Percentiles rank a stretch among this genome's conserved stretches.
phyloP scores from a whole-genome alignment of 169 alveolate species.

The Plasmodium malariae region DNA sequence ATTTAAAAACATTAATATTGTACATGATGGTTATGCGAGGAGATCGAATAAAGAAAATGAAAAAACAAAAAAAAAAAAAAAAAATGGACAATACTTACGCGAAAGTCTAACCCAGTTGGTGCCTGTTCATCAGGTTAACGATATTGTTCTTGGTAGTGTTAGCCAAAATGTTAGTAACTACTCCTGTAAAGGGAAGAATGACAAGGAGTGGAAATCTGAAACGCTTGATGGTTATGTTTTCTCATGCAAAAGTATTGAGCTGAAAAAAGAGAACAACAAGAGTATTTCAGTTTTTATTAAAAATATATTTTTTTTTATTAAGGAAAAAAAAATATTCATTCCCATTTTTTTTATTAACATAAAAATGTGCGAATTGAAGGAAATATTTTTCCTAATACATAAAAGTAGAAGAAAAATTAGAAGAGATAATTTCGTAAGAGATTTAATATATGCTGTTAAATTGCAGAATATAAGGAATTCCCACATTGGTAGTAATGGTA shows the following conservation, averaged over 20 bases:
- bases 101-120: too few species aligned
- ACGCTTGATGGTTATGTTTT: neutral
- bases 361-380: slow-evolving; percentile 42
- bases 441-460: slow-evolving; percentile 29
- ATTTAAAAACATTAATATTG: slow-evolving; percentile 11
- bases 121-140: too few species aligned
- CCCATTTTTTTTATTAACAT: slow-evolving; percentile 21
- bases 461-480: neutral
- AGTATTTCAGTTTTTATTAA: slow-evolving; percentile 4
- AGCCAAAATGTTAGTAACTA: too few species aligned
- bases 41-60: neutral
- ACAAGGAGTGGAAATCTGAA: too few species aligned
- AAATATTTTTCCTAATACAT: neutral
- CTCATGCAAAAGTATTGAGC: slow-evolving; percentile 13
- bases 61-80: neutral
- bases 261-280: slow-evolving; percentile 16
- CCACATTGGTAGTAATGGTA: neutral
- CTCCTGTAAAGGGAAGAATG: too few species aligned
- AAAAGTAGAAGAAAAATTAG: neutral
- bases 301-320: slow-evolving; percentile 22
- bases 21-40: neutral
- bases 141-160: too few species aligned
- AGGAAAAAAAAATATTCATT: slow-evolving; percentile 8
- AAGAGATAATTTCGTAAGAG: slow-evolving; percentile 12
- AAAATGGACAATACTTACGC: neutral